Evolutionary conservation across 164 flowering plant species (phyloP).

Genomic region (Buxus sempervirens): DNA sequence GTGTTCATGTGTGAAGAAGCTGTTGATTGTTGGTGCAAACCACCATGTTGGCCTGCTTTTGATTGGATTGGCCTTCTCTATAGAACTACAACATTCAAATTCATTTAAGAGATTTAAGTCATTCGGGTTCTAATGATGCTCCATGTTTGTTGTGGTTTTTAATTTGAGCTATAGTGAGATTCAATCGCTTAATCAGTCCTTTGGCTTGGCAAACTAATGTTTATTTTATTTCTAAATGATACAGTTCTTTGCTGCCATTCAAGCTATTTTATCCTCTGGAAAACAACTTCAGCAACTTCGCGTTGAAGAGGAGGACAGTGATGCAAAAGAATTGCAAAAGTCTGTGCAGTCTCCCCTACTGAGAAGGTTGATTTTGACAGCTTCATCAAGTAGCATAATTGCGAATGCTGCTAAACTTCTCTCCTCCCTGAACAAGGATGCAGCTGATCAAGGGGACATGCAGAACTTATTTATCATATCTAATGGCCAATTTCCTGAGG

Average conservation of each 20-base stretch:
- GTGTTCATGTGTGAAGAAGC: neutral
- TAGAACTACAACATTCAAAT: neutral
- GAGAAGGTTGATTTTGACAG: conserved; percentile 66
- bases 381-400: conserved; percentile 60
- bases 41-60: neutral
- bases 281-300: conserved; percentile 75
- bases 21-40: neutral
- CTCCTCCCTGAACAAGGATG: conserved; percentile 70
- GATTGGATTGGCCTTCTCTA: neutral
- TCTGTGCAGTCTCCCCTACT: conserved; percentile 48
- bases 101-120: neutral
- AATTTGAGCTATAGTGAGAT: neutral
- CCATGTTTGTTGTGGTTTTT: neutral
- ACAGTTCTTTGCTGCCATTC: conserved; percentile 81
- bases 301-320: conserved; percentile 31
- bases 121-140: neutral
- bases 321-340: conserved; percentile 14
- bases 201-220: conserved; percentile 6
- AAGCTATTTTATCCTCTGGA: conserved; percentile 70
- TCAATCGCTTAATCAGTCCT: neutral
- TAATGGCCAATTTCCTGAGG: conserved; percentile 71
- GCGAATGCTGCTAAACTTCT: conserved; percentile 58
- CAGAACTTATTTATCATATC: conserved; percentile 49
- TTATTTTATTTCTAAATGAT: conserved; percentile 17
- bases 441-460: conserved; percentile 70